Evolutionary conservation across 2,329 filamentous ascomycete species (phyloP).

Genomic region (Diaporthe vaccinii): DNA sequence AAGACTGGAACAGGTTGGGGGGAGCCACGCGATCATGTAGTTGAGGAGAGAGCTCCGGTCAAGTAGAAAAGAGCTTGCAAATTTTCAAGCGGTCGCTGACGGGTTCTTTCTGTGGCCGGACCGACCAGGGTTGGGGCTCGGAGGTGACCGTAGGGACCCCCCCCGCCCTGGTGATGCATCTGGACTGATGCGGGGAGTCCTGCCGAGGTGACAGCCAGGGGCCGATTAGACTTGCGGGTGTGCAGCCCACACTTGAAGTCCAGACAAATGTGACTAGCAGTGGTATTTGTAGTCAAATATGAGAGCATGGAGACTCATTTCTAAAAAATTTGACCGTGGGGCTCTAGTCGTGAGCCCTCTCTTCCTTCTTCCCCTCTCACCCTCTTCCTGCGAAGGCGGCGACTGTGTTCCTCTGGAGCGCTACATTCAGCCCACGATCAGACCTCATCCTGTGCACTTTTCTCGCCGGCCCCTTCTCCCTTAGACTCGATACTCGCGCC

Average conservation of each 20-base stretch:
- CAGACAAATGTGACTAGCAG: neutral
- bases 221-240: neutral
- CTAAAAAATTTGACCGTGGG: neutral
- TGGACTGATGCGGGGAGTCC: neutral
- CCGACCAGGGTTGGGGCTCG: neutral
- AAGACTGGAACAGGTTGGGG: neutral
- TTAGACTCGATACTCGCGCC: neutral
- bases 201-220: neutral
- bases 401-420: neutral
- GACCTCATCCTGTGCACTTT: constrained; percentile 7
- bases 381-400: neutral
- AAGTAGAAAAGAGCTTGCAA: constrained; percentile 18
- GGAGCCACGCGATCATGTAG: constrained; percentile 3
- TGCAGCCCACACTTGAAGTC: neutral
- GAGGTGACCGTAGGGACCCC: rapidly evolving
- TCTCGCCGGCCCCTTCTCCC: neutral
- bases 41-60: neutral
- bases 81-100: constrained; percentile 24
- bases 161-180: neutral
- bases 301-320: neutral
- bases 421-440: neutral
- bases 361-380: neutral
- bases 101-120: neutral
- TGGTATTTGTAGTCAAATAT: neutral
- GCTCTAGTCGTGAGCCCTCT: neutral